A percentile compares a stretch with the other conserved stretches of the same genome.
Conservation (phyloP, 305 asterid genomes). For the Fraxinus latifolia region DNA sequence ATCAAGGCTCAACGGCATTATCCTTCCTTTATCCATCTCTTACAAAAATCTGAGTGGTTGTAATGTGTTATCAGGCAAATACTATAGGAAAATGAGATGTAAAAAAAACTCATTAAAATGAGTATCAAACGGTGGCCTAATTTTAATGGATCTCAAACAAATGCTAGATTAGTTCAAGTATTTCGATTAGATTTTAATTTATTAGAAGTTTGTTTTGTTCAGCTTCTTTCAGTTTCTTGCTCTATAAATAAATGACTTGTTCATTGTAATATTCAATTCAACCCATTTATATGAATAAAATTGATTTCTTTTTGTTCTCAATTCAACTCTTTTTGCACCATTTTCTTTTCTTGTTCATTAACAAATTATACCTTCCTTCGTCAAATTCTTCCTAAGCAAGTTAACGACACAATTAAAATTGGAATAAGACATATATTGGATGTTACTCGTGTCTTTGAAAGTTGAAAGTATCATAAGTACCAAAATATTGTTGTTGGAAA, state of each 20-base stretch:
- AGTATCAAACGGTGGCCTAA: too few relatives aligned
- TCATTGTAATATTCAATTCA: neutral
- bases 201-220: too few relatives aligned
- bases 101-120: too few relatives aligned
- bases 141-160: too few relatives aligned
- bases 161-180: too few relatives aligned
- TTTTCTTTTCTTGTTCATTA: neutral
- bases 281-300: neutral
- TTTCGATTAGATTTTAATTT: too few relatives aligned
- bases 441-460: neutral
- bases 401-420: neutral
- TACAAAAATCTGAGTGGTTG: too few relatives aligned
- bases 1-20: too few relatives aligned
- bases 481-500: neutral
- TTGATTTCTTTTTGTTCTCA: neutral
- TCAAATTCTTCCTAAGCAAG: neutral
- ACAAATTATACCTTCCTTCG: neutral
- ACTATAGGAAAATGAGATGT: too few relatives aligned
- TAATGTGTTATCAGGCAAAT: too few relatives aligned
- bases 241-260: neutral
- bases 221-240: neutral
- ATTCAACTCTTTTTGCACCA: neutral
- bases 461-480: neutral
- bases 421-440: neutral
- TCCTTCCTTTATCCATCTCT: too few relatives aligned